Base-by-base conservation (phyloP, 129 eudicot genomes). In the Flaveria linearis region DNA sequence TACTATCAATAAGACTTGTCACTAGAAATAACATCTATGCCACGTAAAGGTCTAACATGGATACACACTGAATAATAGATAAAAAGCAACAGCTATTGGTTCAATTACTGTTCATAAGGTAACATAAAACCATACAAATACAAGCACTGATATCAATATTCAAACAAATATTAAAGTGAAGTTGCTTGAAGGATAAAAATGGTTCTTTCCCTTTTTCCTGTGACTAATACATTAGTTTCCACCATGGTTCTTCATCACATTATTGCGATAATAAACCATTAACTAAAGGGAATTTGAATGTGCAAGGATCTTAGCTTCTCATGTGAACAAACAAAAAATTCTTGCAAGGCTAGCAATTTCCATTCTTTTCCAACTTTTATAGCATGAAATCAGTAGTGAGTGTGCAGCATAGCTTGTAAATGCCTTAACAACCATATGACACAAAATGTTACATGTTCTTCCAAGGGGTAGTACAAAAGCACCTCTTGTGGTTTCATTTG, bases 251-350 rank as follows among this genome's bases (percentile, higher is more conserved):
- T 47, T 47, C 52, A 50, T 30, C 2, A 56, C 55, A 53, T 36
- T 56, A 73, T 73, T 41, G 66, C 23, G 55, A 46, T 45, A 60
- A 23, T 46, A 5, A 25, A 39, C 33, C 67, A 55, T 53, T 18
- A 56, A 16, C 53, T 36, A 49, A 53, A 45, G 1, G n/a, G 1
- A 33, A 15, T 73, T 56, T 22, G 20, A 56, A 73, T 13, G 77
- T 18, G 67, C 68, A 33, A 33, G 55, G 41, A 55, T 68, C 45
- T 14, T 1, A 62, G 7, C 12, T 62, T 62, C 43, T 33, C 22
- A 5, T 47, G 52, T 47, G 52, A 47, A 47, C 52, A 2, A 47
- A 47, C 45, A 26, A 28, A 28, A 14, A 62, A 18, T 28, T 62
- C 45, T 28, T 14, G 20, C 45, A 28, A 5, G 22, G 22, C 22